phyloP scores from a whole-genome alignment of 176 grass and related monocot species.

The Zoysia pacifica region DNA sequence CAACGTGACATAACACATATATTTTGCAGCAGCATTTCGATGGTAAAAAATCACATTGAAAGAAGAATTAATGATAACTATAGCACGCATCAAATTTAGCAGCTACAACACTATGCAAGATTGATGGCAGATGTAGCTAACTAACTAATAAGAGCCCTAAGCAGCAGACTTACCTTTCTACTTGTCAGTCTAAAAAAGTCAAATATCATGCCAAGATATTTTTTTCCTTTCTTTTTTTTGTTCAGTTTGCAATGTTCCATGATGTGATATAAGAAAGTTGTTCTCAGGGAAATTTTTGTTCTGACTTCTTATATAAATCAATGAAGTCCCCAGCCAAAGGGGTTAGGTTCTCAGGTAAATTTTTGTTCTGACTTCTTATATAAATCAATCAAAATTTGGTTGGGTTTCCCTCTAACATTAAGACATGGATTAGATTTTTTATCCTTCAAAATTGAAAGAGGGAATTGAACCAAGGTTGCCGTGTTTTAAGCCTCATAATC shows the following conservation, averaged over 20 bases:
- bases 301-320: no score
- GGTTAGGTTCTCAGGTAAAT: no score
- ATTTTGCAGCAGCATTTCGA: slow-evolving; percentile 19
- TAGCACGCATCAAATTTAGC: background rate
- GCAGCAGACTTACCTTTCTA: slow-evolving; percentile 2
- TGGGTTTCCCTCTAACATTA: background rate
- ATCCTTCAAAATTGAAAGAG: no score
- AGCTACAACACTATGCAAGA: background rate
- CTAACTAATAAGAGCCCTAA: background rate
- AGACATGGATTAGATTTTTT: background rate
- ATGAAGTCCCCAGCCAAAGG: no score
- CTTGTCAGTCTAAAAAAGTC: background rate
- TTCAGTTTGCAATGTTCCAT: background rate
- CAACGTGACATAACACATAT: background rate
- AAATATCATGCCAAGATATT: no score
- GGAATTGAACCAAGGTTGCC: background rate
- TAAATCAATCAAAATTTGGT: slow-evolving; percentile 4
- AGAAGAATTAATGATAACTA: no score
- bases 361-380: background rate
- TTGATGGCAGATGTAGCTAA: slow-evolving; percentile 15
- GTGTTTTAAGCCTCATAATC: background rate
- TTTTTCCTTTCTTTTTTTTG: no score
- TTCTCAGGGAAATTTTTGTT: background rate
- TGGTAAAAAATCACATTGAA: background rate
- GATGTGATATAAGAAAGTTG: background rate